A percentile compares a stretch with the other conserved stretches of the same genome.
Evolutionary conservation across 352 stramenopile species (phyloP).

Genomic region (Blastocystis sp.): DNA sequence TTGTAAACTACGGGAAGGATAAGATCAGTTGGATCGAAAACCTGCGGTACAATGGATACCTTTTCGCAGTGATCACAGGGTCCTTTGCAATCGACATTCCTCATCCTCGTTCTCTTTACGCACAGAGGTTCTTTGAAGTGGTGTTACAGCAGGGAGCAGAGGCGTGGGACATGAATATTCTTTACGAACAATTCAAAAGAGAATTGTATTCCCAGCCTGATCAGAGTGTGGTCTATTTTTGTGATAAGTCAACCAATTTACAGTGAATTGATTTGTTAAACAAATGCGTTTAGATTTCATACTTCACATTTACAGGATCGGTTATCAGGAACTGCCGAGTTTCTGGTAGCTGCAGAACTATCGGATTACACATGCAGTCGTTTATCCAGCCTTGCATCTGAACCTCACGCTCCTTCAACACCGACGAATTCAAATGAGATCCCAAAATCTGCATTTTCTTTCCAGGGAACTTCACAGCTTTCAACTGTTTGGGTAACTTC

Average conservation of each 20-base stretch:
- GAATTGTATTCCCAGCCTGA: neutral
- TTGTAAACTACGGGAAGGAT: conserved; percentile 65
- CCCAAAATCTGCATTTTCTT: conserved; percentile 46
- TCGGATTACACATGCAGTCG: neutral
- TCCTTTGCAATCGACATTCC: neutral
- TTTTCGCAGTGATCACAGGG: neutral
- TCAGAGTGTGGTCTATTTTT: neutral
- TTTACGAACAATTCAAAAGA: neutral
- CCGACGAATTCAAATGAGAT: neutral
- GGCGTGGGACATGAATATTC: neutral
- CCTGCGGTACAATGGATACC: conserved; percentile 30
- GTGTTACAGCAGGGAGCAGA: neutral
- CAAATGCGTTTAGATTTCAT: conserved; percentile 14
- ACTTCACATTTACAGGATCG: conserved; percentile 32
- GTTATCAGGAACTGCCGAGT: neutral
- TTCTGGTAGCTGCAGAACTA: neutral
- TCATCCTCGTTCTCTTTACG: neutral
- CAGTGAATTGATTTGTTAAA: neutral
- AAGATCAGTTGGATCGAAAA: conserved; percentile 63
- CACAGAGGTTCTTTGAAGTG: neutral
- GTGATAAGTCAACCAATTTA: neutral
- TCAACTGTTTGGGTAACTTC: conserved; percentile 16
- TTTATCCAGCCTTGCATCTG: neutral
- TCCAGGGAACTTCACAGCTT: conserved; percentile 22
- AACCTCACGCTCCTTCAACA: neutral